These are phyloP conservation scores for Exophiala viscosa DNA, from an alignment of 2,329 filamentous ascomycete species.

Conservation along the genomic window DNA sequence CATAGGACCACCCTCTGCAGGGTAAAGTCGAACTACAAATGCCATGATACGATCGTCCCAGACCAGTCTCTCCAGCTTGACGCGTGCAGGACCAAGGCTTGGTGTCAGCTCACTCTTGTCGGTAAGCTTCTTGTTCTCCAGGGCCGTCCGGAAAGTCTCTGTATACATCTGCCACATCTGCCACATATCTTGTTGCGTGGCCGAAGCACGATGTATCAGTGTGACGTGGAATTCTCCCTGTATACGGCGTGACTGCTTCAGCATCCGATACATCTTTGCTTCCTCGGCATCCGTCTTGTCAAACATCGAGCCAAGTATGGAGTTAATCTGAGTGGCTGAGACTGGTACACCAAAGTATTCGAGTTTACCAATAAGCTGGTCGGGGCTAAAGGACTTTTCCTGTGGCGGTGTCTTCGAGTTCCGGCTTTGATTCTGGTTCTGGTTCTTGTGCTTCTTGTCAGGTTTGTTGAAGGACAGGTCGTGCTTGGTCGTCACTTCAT, in stretches of 20 bases:
- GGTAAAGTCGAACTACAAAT: constrained; percentile 70
- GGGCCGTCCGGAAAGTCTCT: constrained; percentile 50
- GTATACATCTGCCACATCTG: constrained; percentile 73
- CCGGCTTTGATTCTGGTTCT: constrained; percentile 25
- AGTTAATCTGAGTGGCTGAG: constrained; percentile 48
- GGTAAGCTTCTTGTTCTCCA: constrained; percentile 27
- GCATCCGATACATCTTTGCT: constrained; percentile 68
- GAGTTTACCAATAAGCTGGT: constrained; percentile 40
- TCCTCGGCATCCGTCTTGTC: constrained; percentile 50
- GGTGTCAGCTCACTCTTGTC: constrained; percentile 33
- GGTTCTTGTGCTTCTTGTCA: constrained; percentile 41
- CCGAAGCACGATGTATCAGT: constrained; percentile 72
- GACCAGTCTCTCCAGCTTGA: constrained; percentile 65
- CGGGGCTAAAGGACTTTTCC: constrained; percentile 23
- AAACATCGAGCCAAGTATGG: constrained; percentile 69
- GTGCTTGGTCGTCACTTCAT: constrained; percentile 70
- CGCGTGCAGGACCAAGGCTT: constrained; percentile 36
- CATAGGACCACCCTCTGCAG: constrained; percentile 45
- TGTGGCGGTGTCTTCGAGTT: constrained; percentile 8
- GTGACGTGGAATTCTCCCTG: constrained; percentile 92
- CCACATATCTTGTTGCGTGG: constrained; percentile 50
- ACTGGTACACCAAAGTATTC: constrained; percentile 65
- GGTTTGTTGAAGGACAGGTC: constrained; percentile 62
- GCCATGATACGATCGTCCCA: constrained; percentile 89
- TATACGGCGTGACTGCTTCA: constrained; percentile 69